Evolutionary conservation across 495 filamentous ascomycete genomes (phyloP).

Genomic region (Letharia columbiana): DNA sequence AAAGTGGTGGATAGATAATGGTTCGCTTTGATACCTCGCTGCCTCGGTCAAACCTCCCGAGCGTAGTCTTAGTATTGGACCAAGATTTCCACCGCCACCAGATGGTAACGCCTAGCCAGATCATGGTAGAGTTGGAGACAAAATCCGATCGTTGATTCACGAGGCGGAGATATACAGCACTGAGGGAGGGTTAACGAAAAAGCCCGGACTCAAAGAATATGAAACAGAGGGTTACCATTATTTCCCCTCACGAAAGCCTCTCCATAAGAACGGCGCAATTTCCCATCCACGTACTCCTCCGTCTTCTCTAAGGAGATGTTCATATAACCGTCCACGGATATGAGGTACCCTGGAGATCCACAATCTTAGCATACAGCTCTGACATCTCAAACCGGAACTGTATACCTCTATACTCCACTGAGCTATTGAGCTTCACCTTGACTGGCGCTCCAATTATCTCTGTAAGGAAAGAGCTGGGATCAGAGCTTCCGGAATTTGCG

Average conservation of each 20-base stretch:
- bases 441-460: slow-evolving; percentile 90
- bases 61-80: neutral
- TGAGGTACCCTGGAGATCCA: neutral
- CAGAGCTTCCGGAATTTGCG: slow-evolving; percentile 57
- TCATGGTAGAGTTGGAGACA: neutral
- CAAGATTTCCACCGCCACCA: neutral
- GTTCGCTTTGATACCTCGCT: neutral
- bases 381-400: neutral
- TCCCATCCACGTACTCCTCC: slow-evolving; percentile 80
- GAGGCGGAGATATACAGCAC: slow-evolving; percentile 68
- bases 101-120: neutral
- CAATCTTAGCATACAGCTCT: neutral
- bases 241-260: slow-evolving; percentile 96
- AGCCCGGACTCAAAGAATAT: neutral
- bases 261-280: slow-evolving; percentile 70
- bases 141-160: neutral
- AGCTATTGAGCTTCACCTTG: slow-evolving; percentile 91
- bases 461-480: slow-evolving; percentile 81
- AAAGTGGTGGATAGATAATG: slow-evolving; percentile 16
- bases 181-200: slow-evolving; percentile 11
- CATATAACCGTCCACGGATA: slow-evolving; percentile 87
- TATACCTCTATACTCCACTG: slow-evolving; percentile 87
- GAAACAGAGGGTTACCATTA: slow-evolving; percentile 55
- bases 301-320: slow-evolving; percentile 96
- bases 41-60: neutral